Evolutionary conservation across 805 yeast species (phyloP), one percentile per base, ranked within the genome.

Genomic region (Candida takata): DNA sequence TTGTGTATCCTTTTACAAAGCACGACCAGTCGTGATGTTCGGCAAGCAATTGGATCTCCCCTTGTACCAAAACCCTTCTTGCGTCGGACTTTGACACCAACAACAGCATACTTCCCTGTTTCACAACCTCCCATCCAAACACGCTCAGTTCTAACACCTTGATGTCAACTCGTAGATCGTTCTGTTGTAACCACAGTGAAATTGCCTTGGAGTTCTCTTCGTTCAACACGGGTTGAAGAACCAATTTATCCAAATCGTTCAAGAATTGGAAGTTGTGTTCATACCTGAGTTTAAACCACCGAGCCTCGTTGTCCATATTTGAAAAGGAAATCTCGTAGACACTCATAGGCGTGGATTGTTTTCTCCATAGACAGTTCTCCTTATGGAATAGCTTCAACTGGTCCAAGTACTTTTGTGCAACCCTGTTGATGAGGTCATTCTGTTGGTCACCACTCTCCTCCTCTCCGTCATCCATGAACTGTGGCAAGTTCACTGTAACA

Each of bases 1-100:
- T 37, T n/a, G 38, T 35, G 31, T 50, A 54, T 1, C 58, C 57
- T 4, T 21, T n/a, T 8, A 27, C 45, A 38, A 53, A 49, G 33
- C 65, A 57, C 25, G 65, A 62, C 70, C 70, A 65, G 13, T 34
- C 29, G 24, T 56, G 59, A 36, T 64, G 69, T 25, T 64, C 69
- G 7, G 43, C 44, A 4, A 57, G 27, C 3, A 62, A 34, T 36
- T 64, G 52, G 13, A 62, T 51, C 2, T 45, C 48, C 4, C 26
- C 37, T 2, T 48, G 45, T 3, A 60, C 31, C 12, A 60, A 37
- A 3, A 64, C 49, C 7, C 69, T 47, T 40, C 69, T 46, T 3
- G 61, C 57, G 38, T 69, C 65, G 25, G 53, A 55, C 13, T 46
- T 35, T 32, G 68, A 64, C 14, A 41, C 41, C 25, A 64, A 38